Conservation (phyloP, 768 basidiomycete species). For the Lactifluus rugatus region DNA sequence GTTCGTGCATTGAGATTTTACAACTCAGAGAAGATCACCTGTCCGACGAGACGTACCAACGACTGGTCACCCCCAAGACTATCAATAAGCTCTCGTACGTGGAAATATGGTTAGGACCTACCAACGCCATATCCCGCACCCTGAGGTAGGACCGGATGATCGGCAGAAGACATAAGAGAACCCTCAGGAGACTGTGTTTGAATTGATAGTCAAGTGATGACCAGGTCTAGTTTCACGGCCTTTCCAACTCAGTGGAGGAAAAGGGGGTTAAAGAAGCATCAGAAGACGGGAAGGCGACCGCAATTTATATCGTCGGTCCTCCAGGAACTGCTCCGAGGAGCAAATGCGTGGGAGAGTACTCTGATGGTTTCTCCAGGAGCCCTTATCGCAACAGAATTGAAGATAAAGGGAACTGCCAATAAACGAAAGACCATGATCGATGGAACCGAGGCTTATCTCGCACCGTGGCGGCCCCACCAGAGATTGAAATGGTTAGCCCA, state of each 20-base stretch:
- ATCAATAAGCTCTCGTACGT: slow-evolving; percentile 4
- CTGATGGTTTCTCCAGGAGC: neutral
- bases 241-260: neutral
- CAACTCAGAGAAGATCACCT: too few species aligned
- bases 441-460: neutral
- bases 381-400: slow-evolving; percentile 7
- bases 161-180: slow-evolving; percentile 20
- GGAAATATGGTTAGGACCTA: slow-evolving; percentile 21
- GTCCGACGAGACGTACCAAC: slow-evolving; percentile 33
- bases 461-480: neutral
- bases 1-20: neutral
- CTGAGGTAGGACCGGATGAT: slow-evolving; percentile 50
- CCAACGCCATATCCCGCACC: slow-evolving; percentile 83
- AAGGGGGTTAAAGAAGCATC: neutral
- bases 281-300: neutral
- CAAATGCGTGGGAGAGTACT: neutral
- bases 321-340: neutral
- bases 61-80: slow-evolving; percentile 28
- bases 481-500: neutral
- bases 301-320: slow-evolving; percentile 2
- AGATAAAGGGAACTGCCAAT: neutral
- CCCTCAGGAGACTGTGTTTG: too few species aligned
- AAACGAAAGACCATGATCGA: neutral
- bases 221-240: neutral
- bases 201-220: neutral